Evolutionary conservation across 2,329 filamentous ascomycete species (phyloP), one percentile per base, ranked within the genome.

Genomic region (Fusarium burgessii): DNA sequence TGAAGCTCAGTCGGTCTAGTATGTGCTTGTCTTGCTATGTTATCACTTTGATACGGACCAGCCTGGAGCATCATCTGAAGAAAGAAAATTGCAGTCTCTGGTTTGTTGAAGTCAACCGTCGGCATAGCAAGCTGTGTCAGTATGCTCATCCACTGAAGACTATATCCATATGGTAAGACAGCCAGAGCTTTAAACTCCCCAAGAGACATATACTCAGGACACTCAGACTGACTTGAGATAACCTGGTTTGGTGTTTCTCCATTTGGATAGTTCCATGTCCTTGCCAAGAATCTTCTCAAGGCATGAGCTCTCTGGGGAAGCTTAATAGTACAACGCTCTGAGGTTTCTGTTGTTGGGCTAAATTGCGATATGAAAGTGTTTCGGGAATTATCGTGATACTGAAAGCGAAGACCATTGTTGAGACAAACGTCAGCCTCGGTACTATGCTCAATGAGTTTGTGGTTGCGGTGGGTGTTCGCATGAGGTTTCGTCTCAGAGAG

Each of bases 181-280:
- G 56, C 49, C 9, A 77, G 13, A 3, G 83, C 80, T 54, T 87
- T 85, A 74, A 84, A 91, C 57, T 92, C 88, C 0, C 85, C 83
- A 0, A 88, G 62, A 0, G 84, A 81, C 59, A 92, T 78, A 25
- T 83, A 72, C 0, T 60, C 14, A 0, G 89, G 87, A 51, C 88
- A 90, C 0, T 76, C 54, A 0, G 71, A 77, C 61, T 89, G 86
- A 2, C 73, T 77, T 0, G 89, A 83, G 15, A 92, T 82, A 0
- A 87, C 84, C 1, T 81, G 70, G 60, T 92, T 92, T 0, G 86
- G 80, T 1, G 68, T 66, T 23, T 65, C 23, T 0, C 73, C 71
- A 8, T 71, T 36, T 6, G 71, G 68, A 2, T 27, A 5, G 0
- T 7, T 1, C 50, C 59, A 67, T 1, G 54, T 62, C 1, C 63